Base-by-base conservation (phyloP, 2,329 filamentous ascomycete genomes). In the Aspergillus glaucus region DNA sequence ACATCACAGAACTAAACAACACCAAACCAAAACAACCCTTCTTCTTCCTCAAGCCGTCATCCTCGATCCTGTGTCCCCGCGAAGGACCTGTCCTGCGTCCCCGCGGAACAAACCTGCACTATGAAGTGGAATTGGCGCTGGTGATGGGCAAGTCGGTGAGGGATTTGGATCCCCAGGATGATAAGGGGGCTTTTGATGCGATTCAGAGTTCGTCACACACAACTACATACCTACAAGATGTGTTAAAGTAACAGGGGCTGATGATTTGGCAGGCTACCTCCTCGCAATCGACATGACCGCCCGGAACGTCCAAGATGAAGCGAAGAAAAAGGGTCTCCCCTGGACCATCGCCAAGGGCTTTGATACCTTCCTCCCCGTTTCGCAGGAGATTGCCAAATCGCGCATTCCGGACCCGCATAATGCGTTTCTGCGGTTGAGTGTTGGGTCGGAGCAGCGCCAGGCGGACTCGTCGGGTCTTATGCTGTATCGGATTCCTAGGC, bases 281-380 rank as follows among this genome's bases (percentile, higher is more conserved):
- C 79, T 97, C 43, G 84, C 87, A 59, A 96, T 98, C 62, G 93
- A 98, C 73, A 94, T 98, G 88, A 98, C 93, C 8, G 93, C 87
- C 1, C 87, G 93, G 57, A 97, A 97, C 70, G 82, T 88, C 6
- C 93, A 98, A 73, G 88, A 95, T 61, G 90, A 96, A 75, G 92
- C 92, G 56, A 98, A 97, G 81, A 89, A 87, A 74, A 95, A 93
- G 77, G 90, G 93, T 32, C 83, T 97, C 14, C 93, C 93, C 6
- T 98, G 93, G 93, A 84, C 85, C 62, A 96, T 96, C 57, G 86
- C 88, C 59, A 98, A 98, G 76, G 93, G 93, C 43, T 98, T 97
- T 67, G 93, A 98, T 70, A 97, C 93, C 3, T 98, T 98, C 76
- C 79, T 95, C 45, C 93, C 93, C 50, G 80, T 98, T 63, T 88